Evolutionary conservation across 768 basidiomycete genomes (phyloP).

Genomic region (Boletellus sp.): DNA sequence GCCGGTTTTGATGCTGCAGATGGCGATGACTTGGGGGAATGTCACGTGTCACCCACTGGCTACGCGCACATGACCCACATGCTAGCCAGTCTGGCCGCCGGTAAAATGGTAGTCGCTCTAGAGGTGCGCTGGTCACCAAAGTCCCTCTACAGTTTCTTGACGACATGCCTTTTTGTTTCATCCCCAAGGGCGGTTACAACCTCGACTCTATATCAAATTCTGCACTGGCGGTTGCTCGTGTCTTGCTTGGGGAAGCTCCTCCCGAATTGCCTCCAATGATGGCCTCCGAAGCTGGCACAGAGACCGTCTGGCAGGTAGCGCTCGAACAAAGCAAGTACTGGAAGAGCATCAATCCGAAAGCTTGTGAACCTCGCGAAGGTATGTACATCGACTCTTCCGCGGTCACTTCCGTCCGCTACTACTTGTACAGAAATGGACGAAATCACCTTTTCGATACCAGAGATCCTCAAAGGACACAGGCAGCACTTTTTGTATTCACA

Average conservation of each 20-base stretch:
- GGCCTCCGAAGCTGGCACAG: conserved; percentile 78
- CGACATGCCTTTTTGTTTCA: background rate
- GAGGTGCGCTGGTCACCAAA: conserved; percentile 56
- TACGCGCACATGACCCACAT: conserved; percentile 99
- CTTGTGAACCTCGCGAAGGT: conserved; percentile 83
- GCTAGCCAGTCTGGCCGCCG: conserved; percentile 83
- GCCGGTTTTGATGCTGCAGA: conserved; percentile 96
- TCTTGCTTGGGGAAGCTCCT: conserved; percentile 89
- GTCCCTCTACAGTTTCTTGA: conserved; percentile 1
- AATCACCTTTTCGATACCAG: conserved; percentile 66
- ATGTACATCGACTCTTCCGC: conserved; percentile 1
- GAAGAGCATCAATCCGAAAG: conserved; percentile 80
- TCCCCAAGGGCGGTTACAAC: conserved; percentile 86
- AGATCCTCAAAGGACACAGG: conserved; percentile 88
- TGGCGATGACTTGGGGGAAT: conserved; percentile 90
- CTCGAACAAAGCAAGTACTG: conserved; percentile 87
- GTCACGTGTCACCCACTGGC: conserved; percentile 84
- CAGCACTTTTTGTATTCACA: conserved; percentile 75
- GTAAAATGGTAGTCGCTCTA: conserved; percentile 86
- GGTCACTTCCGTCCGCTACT: background rate
- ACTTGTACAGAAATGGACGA: conserved; percentile 51
- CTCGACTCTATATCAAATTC: conserved; percentile 84
- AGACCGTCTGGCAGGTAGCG: conserved; percentile 87
- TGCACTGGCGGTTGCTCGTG: conserved; percentile 78
- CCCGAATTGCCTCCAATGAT: conserved; percentile 67